Base-by-base conservation (phyloP, 208 protist genomes). In the Crithidia mellificae region DNA sequence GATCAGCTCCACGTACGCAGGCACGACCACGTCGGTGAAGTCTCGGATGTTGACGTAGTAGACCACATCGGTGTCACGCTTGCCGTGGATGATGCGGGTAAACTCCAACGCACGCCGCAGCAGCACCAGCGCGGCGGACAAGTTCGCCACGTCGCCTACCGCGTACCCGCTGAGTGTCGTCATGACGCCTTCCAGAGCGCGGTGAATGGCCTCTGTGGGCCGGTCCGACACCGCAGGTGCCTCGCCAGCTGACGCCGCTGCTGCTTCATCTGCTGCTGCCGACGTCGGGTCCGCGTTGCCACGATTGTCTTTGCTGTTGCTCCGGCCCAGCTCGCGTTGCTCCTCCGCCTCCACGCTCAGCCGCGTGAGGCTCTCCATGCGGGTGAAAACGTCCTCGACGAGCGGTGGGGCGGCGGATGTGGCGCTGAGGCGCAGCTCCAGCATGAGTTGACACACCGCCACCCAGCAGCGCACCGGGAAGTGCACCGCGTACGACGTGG, bases 391-490 rank as follows among this genome's bases (percentile, higher is more conserved):
- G 17, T 70, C 68, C 65, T 96, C 91, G 32, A 80, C 74, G 32
- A 83, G 72, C 29, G 77, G 56, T 8, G 76, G 63, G 3, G 87
- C 56, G 30, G 73, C 43, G n/a, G 58, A 59, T 17, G 65, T 64
- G 32, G 58, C 12, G 38, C 76, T 74, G 15, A 76, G 80, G 12
- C 75, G 79, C 44, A 92, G 74, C 34, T 67, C 55, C 6, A 85
- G 65, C 4, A 94, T 50, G 27, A 94, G 72, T 51, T 89, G 70
- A 24, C 81, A 75, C 32, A 94, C 78, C 4, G 78, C 72, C 9
- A 81, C 39, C 91, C 91, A 96, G 44, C 79, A 94, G 12, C 75
- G 72, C 54, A 74, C 59, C n/a, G 88, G 85, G 66, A 94, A 85
- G 76, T 91, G 68, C 8, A 86, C 54, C n/a, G 87, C 84, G 64